Conservation (phyloP, 2,329 filamentous ascomycete genomes). For the Penicillium sp. region DNA sequence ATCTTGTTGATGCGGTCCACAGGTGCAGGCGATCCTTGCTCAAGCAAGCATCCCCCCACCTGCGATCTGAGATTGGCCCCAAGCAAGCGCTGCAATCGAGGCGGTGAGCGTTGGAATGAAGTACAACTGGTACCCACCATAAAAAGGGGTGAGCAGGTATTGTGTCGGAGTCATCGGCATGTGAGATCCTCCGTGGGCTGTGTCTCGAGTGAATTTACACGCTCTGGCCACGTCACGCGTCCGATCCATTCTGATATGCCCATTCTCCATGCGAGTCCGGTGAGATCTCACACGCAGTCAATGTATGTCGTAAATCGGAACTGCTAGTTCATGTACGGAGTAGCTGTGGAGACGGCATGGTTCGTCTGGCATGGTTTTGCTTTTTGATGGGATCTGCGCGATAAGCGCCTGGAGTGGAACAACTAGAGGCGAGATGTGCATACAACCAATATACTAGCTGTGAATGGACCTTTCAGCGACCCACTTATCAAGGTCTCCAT, state of each 20-base stretch:
- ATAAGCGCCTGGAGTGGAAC: conserved; percentile 5
- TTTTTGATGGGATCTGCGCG: not conserved
- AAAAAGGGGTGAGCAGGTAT: not conserved
- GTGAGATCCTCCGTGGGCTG: not conserved
- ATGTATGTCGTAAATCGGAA: not conserved
- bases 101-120: conserved; percentile 3
- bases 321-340: not conserved
- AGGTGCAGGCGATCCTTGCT: conserved; percentile 2
- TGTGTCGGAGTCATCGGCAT: not conserved
- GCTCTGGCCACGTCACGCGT: not conserved
- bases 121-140: not conserved
- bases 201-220: not conserved
- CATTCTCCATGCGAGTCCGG: not conserved
- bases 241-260: not conserved
- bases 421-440: not conserved
- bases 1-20: not conserved
- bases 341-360: not conserved
- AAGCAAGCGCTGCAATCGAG: not conserved
- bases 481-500: not conserved
- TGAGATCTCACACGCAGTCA: not conserved
- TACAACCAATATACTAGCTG: not conserved
- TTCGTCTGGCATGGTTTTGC: no score
- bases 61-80: conserved; percentile 1
- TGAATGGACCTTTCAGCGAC: not conserved
- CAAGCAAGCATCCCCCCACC: not conserved